A percentile compares a stretch with the other conserved stretches of the same genome.
Conservation (phyloP, 2,329 filamentous ascomycete genomes). For the Aspergillus brunneoviolaceus region DNA sequence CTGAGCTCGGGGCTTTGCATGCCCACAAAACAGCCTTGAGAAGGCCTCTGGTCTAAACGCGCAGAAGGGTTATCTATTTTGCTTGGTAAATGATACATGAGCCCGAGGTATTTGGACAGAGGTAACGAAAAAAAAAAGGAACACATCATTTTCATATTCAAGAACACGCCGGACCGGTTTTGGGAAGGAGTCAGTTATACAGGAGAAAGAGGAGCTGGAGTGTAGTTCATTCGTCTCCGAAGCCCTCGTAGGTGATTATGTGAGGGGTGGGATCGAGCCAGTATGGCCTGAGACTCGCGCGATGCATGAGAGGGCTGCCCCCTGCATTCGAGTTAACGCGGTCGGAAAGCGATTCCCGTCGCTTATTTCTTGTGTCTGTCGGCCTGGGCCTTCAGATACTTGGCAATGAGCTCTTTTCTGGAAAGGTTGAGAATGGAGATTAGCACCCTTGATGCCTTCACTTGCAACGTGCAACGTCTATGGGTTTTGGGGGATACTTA, state of each 20-base stretch:
- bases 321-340: not conserved
- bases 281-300: not conserved
- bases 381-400: slow-evolving; percentile 66
- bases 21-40: not conserved
- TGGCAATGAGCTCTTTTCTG: slow-evolving; percentile 65
- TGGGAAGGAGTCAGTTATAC: slow-evolving; percentile 5
- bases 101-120: slow-evolving; percentile 10
- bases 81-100: slow-evolving; percentile 21
- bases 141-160: slow-evolving; percentile 11
- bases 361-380: slow-evolving; percentile 62
- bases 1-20: not conserved
- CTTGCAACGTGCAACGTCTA: not conserved
- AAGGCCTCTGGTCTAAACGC: slow-evolving; percentile 15
- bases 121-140: slow-evolving; percentile 8
- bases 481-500: slow-evolving; percentile 49
- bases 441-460: slow-evolving; percentile 12
- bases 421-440: slow-evolving; percentile 6
- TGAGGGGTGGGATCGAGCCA: not conserved
- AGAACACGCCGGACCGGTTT: slow-evolving; percentile 4
- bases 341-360: not conserved
- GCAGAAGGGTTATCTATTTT: slow-evolving; percentile 23
- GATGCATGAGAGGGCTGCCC: not conserved
- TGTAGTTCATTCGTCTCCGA: not conserved
- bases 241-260: not conserved
- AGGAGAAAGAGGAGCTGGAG: not conserved